phyloP scores from a whole-genome alignment of 768 basidiomycete genomes.

The Podaxis rugospora region DNA sequence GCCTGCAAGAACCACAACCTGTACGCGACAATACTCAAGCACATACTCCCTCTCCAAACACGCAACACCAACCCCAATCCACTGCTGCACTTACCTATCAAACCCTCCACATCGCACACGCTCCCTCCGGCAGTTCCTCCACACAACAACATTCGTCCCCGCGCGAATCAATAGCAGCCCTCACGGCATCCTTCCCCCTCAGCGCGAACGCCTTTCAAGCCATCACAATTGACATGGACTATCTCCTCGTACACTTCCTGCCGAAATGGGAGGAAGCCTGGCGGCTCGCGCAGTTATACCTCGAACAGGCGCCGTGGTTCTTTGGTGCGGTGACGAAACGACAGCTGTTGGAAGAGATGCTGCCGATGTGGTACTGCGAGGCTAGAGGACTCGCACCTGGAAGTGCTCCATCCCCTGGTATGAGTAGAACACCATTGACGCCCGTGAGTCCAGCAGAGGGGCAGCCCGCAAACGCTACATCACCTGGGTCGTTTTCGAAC shows the following conservation, averaged over 20 bases:
- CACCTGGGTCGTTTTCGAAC: constrained; percentile 6
- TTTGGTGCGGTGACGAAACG: constrained; percentile 63
- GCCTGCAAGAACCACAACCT: neutral
- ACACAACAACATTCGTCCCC: neutral
- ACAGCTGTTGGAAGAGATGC: constrained; percentile 59
- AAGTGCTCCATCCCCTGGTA: constrained; percentile 18
- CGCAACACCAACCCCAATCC: neutral
- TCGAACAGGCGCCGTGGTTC: constrained; percentile 79
- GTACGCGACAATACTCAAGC: neutral
- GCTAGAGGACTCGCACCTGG: constrained; percentile 18
- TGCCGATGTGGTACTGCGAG: constrained; percentile 65
- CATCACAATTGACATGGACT: constrained; percentile 36
- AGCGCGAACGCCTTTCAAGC: constrained; percentile 27
- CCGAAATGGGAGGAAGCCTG: constrained; percentile 57
- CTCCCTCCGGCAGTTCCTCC: too few species aligned
- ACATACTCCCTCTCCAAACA: neutral
- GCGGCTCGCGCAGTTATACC: constrained; percentile 61
- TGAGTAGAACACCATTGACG: constrained; percentile 2
- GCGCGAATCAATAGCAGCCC: constrained; percentile 17
- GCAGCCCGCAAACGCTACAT: constrained; percentile 3
- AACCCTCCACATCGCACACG: neutral
- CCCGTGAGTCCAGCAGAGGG: constrained; percentile 1
- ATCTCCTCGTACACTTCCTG: constrained; percentile 44
- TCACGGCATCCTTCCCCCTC: constrained; percentile 44
- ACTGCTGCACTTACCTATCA: neutral